Conservation (phyloP, 306 rosid species). For the Cajanus cajan region DNA sequence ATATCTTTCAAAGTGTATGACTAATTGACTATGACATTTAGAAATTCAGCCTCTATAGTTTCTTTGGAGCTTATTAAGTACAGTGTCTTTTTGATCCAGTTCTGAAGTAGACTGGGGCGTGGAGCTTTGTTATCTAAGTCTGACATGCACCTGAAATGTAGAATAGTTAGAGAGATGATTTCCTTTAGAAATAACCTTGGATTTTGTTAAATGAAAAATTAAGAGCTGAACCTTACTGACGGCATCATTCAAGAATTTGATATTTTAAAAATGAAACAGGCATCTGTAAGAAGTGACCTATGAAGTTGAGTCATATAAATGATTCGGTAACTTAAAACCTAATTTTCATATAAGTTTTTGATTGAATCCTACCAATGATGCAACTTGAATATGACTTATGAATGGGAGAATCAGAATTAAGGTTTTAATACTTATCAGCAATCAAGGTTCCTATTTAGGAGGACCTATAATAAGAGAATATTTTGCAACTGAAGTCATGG, state of each 20-base stretch:
- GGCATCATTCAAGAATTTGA: neutral
- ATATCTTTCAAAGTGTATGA: constrained; percentile 1
- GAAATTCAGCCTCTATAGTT: neutral
- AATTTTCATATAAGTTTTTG: neutral
- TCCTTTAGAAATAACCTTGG: neutral
- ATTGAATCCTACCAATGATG: neutral
- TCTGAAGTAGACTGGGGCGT: neutral
- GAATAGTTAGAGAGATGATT: neutral
- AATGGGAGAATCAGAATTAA: neutral
- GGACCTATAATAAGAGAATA: neutral
- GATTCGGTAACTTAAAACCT: neutral
- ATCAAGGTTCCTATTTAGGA: neutral
- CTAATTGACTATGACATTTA: constrained; percentile 2
- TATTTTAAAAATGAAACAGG: neutral
- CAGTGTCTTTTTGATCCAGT: neutral
- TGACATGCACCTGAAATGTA: neutral
- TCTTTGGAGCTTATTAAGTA: constrained; percentile 3
- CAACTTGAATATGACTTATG: neutral
- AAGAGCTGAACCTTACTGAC: neutral
- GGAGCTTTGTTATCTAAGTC: neutral
- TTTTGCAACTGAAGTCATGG: neutral
- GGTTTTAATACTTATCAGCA: neutral
- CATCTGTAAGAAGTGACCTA: neutral
- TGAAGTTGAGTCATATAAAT: neutral
- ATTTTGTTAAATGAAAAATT: neutral